Evolutionary conservation across 306 rosid species (phyloP).

Genomic region (Glycine latifolia): DNA sequence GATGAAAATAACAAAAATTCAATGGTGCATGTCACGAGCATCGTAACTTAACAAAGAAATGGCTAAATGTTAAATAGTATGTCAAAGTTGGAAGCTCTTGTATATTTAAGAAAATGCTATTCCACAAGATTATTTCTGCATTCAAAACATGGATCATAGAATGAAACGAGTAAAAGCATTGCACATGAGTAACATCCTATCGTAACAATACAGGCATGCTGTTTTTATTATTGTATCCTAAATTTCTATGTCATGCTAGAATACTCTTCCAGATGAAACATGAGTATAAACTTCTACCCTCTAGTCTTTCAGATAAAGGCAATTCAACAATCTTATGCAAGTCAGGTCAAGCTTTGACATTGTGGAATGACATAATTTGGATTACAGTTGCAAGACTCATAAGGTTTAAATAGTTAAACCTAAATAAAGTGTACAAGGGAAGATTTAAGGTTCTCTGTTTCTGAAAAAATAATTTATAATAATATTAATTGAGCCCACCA

Average conservation of each 20-base stretch:
- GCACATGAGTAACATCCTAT: neutral
- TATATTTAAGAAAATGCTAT: constrained; percentile 14
- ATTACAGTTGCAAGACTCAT: neutral
- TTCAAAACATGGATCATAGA: neutral
- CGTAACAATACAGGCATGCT: neutral
- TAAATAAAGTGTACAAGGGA: neutral
- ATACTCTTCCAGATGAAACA: constrained; percentile 3
- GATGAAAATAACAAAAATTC: neutral
- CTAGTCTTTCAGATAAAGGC: neutral
- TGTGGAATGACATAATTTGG: neutral
- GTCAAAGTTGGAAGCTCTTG: neutral
- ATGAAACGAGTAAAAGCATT: constrained; percentile 5
- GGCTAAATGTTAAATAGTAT: constrained; percentile 21
- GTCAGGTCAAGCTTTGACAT: neutral
- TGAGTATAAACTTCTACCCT: neutral
- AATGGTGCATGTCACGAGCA: constrained; percentile 10
- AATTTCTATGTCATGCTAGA: neutral
- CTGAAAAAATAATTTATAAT: neutral
- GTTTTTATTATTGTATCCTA: neutral
- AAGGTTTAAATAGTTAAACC: constrained; percentile 5
- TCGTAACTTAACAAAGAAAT: constrained; percentile 10
- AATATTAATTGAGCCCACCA: neutral
- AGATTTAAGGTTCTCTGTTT: constrained; percentile 9
- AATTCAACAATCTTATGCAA: neutral
- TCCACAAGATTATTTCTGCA: constrained; percentile 7